These are phyloP conservation scores for Sanghuangporus weigelae DNA, from an alignment of 1,284 basidiomycete genomes.

Conservation along the genomic window DNA sequence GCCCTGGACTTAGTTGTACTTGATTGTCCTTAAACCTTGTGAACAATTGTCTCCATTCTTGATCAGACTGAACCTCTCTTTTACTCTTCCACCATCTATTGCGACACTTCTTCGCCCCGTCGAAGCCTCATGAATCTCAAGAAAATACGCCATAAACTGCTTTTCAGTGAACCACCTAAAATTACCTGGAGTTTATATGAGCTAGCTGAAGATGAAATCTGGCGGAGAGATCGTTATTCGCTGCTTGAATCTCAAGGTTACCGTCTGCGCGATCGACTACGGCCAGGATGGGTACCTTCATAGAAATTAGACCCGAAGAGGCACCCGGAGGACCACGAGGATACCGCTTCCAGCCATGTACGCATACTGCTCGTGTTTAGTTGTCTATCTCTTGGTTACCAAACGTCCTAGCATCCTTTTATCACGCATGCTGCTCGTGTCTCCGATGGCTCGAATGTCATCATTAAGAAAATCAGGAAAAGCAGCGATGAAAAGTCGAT, in stretches of 20 bases:
- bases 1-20: too few species aligned
- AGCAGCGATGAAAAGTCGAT: background rate
- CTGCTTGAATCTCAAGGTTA: background rate
- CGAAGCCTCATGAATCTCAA: too few species aligned
- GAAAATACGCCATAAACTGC: too few species aligned
- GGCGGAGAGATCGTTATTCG: slow-evolving; percentile 1
- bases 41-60: too few species aligned
- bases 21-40: too few species aligned
- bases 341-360: background rate
- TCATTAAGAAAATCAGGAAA: background rate
- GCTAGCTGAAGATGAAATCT: background rate
- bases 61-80: too few species aligned
- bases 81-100: too few species aligned
- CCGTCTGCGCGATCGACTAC: background rate
- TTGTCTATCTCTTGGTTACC: too few species aligned
- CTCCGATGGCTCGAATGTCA: background rate
- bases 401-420: background rate
- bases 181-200: too few species aligned
- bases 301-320: slow-evolving; percentile 17
- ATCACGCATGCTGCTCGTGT: background rate
- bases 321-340: slow-evolving; percentile 18
- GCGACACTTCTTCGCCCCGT: too few species aligned
- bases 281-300: slow-evolving; percentile 21
- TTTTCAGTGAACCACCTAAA: too few species aligned
- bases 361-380: background rate